Base-by-base conservation (phyloP, 2,329 filamentous ascomycete species). In the Lachnellula subtilissima region DNA sequence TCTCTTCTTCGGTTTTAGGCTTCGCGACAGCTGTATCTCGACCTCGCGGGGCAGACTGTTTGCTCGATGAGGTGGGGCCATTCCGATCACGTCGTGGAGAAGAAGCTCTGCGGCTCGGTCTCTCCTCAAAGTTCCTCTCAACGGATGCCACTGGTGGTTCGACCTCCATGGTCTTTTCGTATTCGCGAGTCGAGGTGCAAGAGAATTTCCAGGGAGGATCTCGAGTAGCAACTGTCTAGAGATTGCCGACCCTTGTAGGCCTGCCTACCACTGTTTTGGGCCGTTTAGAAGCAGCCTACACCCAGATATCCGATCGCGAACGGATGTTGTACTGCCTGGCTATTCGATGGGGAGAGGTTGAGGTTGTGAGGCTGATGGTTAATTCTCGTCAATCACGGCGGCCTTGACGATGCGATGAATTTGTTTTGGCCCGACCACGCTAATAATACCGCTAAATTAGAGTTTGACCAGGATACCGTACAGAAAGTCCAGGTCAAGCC, bases 1-100 rank as follows among this genome's bases (percentile, higher is more conserved):
- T 96, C 73, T 92, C 86, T 71, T 91, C 91, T 66, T 89, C 91
- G 48, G 82, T 85, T 60, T 77, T 78, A 52, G 54, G 52, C 19
- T 60, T 64, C 19, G 53, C 56, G 17, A 60, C 54, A 58, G 58
- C 53, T 55, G 61, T 50, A 54, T 61, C 49, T 46, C 55, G 56
- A 25, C 57, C 57, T 53, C 60, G 61, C 36, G 37, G 53, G 22
- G 50, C 57, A n/a, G 52, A 28, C 12, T 55, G 42, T 52, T 54
- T 61, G 53, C 57, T 52, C 22, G 55, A 55, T 49, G 62, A 36
- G 45, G 49, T 53, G 23, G 53, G 50, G 37, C 55, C 48, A 59
- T 61, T 61, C 55, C 56, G 72, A 57, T 66, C 64, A 50, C 62
- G 65, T 17, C 62, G 64, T 11, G 63, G 60, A 9, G 60, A 55